Evolutionary conservation across 75 land plant species (phyloP), one percentile per base, ranked within the genome.

Genomic region (Pseudotsuga menziesii): DNA sequence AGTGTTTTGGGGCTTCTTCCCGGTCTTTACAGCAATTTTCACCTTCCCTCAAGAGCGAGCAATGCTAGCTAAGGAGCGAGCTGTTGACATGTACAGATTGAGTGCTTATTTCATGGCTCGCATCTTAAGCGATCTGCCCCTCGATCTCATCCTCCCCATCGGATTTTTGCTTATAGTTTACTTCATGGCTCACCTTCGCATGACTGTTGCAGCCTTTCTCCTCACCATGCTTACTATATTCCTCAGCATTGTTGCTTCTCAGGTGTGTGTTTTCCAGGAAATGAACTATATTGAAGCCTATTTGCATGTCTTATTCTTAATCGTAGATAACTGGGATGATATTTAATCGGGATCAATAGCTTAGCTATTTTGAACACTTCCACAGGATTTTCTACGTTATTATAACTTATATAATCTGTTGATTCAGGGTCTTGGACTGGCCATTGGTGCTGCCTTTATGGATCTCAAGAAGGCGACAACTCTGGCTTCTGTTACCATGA

Each of bases 21-120:
- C 99, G 19, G 89, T 96, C 17, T 92, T 92, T 79, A 89, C 91
- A 32, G 94, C 99, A 44, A 88, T 96, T 66, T 92, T 91, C 74
- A 90, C 97, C 26, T 96, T 96, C 80, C 93, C 97, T 56, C 95
- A 90, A 90, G 99, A 96, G 74, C 85, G 99, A 79, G 97, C 99
- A 14, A 94, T 96, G 94, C 73, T 96, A 12, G 77, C 80, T 8
- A 96, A 96, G 79, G 99, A 96, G 85, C 39, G 97, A 67, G 88
- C 94, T 57, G 97, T 86, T 16, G 97, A 94, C 75, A 91, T 94
- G 89, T 96, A 96, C 72, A 85, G 90, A 60, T 78, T 96, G 26
- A 94, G 95, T 81, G 90, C 99, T 44, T 96, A 96, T 76, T 94
- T 96, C 76, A 36, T 92, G 81, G 93, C 96, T 17, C 87, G 97